Evolutionary conservation across 768 basidiomycete genomes (phyloP).

Genomic region (Boletus bicolor): DNA sequence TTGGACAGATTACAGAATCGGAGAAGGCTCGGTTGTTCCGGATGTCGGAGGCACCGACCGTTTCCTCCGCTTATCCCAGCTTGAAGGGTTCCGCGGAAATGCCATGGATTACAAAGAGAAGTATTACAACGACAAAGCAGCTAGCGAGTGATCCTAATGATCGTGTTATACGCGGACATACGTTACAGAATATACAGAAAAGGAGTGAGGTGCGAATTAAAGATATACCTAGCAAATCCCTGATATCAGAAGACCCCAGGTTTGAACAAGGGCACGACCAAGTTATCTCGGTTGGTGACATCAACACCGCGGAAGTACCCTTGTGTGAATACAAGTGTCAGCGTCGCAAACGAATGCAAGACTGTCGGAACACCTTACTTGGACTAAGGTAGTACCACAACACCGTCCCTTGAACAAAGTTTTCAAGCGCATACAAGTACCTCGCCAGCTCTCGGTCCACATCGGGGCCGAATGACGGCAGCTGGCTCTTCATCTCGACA

Average conservation of each 20-base stretch:
- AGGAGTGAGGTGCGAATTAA: neutral
- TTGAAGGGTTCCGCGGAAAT: neutral
- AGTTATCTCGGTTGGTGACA: constrained; percentile 28
- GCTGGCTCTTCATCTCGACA: constrained; percentile 26
- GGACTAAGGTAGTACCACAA: constrained; percentile 41
- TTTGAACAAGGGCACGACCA: constrained; percentile 31
- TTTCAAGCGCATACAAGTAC: constrained; percentile 36
- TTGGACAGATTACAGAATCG: neutral
- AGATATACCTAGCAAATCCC: neutral
- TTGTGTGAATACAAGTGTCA: constrained; percentile 13
- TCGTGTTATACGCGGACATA: constrained; percentile 14
- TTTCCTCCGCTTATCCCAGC: constrained; percentile 3
- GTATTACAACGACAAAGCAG: constrained; percentile 15
- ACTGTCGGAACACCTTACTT: constrained; percentile 22
- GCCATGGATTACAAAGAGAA: constrained; percentile 3
- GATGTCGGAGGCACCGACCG: neutral
- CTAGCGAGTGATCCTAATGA: constrained; percentile 10
- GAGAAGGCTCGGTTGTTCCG: neutral
- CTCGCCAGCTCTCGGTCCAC: constrained; percentile 33
- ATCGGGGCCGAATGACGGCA: constrained; percentile 36
- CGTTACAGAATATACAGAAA: constrained; percentile 22
- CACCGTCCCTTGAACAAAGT: constrained; percentile 39
- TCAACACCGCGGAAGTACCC: constrained; percentile 35
- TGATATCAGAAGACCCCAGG: constrained; percentile 22
- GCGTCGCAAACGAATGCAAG: constrained; percentile 1